These are phyloP conservation scores for Pichia cephalocereana DNA, from an alignment of 805 yeast species.

Conservation along the genomic window DNA sequence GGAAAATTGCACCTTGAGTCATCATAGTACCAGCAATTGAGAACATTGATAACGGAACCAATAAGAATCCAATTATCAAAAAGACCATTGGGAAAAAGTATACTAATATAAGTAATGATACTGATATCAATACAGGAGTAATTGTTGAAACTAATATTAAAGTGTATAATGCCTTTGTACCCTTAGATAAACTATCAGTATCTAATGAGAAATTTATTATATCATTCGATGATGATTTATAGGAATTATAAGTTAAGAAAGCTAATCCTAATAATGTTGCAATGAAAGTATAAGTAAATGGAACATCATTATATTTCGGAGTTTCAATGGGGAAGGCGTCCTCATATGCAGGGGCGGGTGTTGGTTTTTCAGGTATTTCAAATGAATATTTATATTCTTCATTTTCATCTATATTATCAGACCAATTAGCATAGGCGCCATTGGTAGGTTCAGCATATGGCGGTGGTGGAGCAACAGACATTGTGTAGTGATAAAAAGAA, in stretches of 20 bases:
- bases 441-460: constrained; percentile 3
- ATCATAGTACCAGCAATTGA: constrained; percentile 15
- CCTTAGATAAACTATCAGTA: constrained; percentile 2
- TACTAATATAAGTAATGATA: constrained; percentile 16
- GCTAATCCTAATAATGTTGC: constrained; percentile 15
- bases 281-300: constrained; percentile 46
- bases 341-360: constrained; percentile 38
- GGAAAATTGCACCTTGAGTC: constrained; percentile 13
- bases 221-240: background rate
- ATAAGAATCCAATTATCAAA: constrained; percentile 12
- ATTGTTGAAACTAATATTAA: constrained; percentile 7
- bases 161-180: constrained; percentile 6
- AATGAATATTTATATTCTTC: constrained; percentile 23
- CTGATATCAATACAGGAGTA: constrained; percentile 17
- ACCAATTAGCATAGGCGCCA: background rate
- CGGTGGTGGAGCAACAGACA: constrained; percentile 3
- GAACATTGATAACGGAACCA: constrained; percentile 19
- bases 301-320: constrained; percentile 65
- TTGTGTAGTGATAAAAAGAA: background rate
- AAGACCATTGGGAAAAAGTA: constrained; percentile 22
- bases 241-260: constrained; percentile 8
- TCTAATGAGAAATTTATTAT: background rate
- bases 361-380: constrained; percentile 24
- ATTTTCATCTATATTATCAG: constrained; percentile 5
- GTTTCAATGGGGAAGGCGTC: constrained; percentile 56